Evolutionary conservation across 768 basidiomycete genomes (phyloP), one percentile per base, ranked within the genome.

Genomic region (Xerocomellus intermedius): DNA sequence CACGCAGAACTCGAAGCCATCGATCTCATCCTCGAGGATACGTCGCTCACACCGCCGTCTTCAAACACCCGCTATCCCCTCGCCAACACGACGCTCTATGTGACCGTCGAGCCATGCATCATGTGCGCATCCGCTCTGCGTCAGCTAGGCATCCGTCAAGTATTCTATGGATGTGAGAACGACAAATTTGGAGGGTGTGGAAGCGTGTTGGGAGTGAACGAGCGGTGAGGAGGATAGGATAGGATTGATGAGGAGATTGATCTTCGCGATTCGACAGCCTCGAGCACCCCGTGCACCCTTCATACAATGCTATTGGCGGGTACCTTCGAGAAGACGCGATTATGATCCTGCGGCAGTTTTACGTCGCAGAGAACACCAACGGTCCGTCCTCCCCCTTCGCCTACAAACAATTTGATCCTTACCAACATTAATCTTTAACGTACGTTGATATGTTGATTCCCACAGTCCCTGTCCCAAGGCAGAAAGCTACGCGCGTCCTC

Each of bases 1-100:
- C 97, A 99, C 65, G 96, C 97, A 36, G 97, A 99, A 72, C 84
- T 99, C 22, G 97, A 97, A 70, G 95, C 96, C 2, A 94, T 98
- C 63, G 94, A 97, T 67, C 78, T 79, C 63, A 92, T 99, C 60
- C 75, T 98, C 13, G 76, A 84, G 0, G 80, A 87, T 67, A 73
- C 74, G 50, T 50, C 64, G 16, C 79, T 89, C 59, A 87, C 88
- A 8, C 81, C 83, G 22, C 65, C 70, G 33, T 46, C 58, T 5
- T 50, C 55, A 19, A 56, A 69, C n/a, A 48, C 71, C 0, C 64
- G 69, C 42, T 83, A 90, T 55, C 91, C 91, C 6, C 80, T 99
- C 17, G 78, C 79, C 1, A 77, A 82, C 10, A 95, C 92, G 21
- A 90, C 84, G 3, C 83, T 98, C 28, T 99, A 98, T 69, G 97